A percentile compares a stretch with the other conserved stretches of the same genome.
These are phyloP conservation scores for Chalaropsis thielavioides DNA, from an alignment of 2,329 filamentous ascomycete genomes.

Conservation along the genomic window DNA sequence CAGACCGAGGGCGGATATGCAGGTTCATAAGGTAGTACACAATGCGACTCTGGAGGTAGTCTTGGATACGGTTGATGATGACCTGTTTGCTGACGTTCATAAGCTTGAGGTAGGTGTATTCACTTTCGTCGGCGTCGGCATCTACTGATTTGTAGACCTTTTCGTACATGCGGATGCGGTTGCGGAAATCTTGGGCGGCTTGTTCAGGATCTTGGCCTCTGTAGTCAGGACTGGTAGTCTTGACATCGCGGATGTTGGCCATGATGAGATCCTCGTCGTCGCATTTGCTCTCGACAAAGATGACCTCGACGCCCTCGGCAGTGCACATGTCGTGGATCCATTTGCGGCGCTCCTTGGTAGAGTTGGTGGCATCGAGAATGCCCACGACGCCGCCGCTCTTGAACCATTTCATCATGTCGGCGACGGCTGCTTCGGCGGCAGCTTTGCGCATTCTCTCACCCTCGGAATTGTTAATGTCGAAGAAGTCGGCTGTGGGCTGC, in stretches of 20 bases:
- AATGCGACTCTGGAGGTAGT: conserved; percentile 89
- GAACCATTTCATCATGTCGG: conserved; percentile 94
- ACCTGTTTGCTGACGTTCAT: conserved; percentile 93
- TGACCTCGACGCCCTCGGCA: conserved; percentile 65
- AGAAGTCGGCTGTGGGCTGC: conserved; percentile 86
- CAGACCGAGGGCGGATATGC: conserved; percentile 89
- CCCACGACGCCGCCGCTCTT: conserved; percentile 64
- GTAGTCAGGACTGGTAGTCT: conserved; percentile 93
- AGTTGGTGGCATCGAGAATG: conserved; percentile 94
- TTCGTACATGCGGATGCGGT: conserved; percentile 93
- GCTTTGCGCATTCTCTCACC: conserved; percentile 78
- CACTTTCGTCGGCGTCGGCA: conserved; percentile 59
- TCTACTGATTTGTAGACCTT: conserved; percentile 92
- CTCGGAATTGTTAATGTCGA: conserved; percentile 78
- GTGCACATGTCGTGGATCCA: conserved; percentile 80
- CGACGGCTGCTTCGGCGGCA: conserved; percentile 80
- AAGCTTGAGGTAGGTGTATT: conserved; percentile 91
- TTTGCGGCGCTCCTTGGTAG: conserved; percentile 71
- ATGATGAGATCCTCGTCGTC: conserved; percentile 93
- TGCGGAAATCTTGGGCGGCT: conserved; percentile 80
- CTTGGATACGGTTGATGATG: conserved; percentile 94
- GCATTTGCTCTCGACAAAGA: conserved; percentile 95
- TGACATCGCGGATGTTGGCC: conserved; percentile 95
- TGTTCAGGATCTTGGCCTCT: conserved; percentile 82
- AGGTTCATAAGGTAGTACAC: conserved; percentile 99